These are phyloP conservation scores for Boletus bicolor DNA, from an alignment of 768 basidiomycete species.

Conservation along the genomic window DNA sequence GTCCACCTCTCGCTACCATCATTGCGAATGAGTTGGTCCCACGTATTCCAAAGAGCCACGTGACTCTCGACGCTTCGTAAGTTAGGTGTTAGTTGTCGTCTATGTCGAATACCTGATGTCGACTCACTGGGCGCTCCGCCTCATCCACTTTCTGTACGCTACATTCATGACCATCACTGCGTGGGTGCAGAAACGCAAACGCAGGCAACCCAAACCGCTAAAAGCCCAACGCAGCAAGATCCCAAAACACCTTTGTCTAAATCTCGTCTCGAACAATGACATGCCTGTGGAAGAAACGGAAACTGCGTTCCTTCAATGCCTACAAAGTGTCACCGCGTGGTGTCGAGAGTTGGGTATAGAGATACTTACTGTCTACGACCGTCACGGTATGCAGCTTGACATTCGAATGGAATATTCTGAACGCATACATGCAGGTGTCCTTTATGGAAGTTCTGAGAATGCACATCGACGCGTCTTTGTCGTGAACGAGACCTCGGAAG, in stretches of 20 bases:
- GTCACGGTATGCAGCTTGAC: slow-evolving; percentile 50
- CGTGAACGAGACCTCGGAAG: slow-evolving; percentile 21
- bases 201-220: slow-evolving; percentile 46
- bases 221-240: slow-evolving; percentile 50
- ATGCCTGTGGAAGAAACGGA: slow-evolving; percentile 36
- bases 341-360: slow-evolving; percentile 60
- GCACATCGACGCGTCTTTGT: slow-evolving; percentile 40
- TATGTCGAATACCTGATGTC: slow-evolving; percentile 32
- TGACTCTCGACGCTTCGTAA: not conserved
- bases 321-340: slow-evolving; percentile 55
- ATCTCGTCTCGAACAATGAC: slow-evolving; percentile 49
- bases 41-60: slow-evolving; percentile 23
- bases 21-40: slow-evolving; percentile 8
- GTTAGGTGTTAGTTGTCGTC: not conserved
- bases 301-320: slow-evolving; percentile 48
- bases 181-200: slow-evolving; percentile 38
- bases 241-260: slow-evolving; percentile 65
- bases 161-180: slow-evolving; percentile 39
- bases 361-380: slow-evolving; percentile 70
- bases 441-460: slow-evolving; percentile 38
- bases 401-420: not conserved
- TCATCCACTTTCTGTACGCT: slow-evolving; percentile 59
- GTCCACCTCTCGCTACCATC: not conserved
- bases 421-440: slow-evolving; percentile 34
- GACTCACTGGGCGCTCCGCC: slow-evolving; percentile 44